Evolutionary conservation across 345 rosid genomes (phyloP).

Genomic region (Eucalyptus erythrocorys): DNA sequence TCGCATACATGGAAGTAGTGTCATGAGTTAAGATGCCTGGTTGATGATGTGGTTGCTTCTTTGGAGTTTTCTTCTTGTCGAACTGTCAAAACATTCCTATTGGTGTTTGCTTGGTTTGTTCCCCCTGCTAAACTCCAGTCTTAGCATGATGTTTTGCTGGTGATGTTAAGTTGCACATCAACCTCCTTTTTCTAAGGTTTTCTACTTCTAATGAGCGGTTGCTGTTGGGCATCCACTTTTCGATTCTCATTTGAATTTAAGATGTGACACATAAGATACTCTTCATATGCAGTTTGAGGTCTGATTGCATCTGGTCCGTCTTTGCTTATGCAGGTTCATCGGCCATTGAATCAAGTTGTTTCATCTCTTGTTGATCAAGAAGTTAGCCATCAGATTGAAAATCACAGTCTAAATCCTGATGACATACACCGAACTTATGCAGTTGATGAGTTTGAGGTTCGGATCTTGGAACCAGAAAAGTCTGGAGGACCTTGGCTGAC

Average conservation of each 20-base stretch:
- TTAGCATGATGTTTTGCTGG: background rate
- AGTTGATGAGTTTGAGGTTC: slow-evolving; percentile 87
- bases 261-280: background rate
- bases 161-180: background rate
- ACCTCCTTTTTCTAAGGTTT: background rate
- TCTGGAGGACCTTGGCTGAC: slow-evolving; percentile 92
- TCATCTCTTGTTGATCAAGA: slow-evolving; percentile 93
- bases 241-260: background rate
- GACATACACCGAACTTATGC: slow-evolving; percentile 68
- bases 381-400: slow-evolving; percentile 84
- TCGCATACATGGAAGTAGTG: background rate
- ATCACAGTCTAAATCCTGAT: slow-evolving; percentile 61
- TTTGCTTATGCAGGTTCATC: slow-evolving; percentile 42
- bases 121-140: background rate
- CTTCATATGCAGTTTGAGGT: background rate
- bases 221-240: background rate
- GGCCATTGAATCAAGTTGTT: slow-evolving; percentile 84
- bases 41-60: background rate
- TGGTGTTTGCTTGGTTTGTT: background rate
- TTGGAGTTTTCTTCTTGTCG: background rate
- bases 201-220: background rate
- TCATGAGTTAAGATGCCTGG: background rate
- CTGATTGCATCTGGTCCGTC: background rate
- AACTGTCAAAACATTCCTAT: background rate
- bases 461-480: slow-evolving; percentile 79